These are phyloP conservation scores for Monosporascus sp. DNA, from an alignment of 2,329 filamentous ascomycete genomes.

Conservation along the genomic window DNA sequence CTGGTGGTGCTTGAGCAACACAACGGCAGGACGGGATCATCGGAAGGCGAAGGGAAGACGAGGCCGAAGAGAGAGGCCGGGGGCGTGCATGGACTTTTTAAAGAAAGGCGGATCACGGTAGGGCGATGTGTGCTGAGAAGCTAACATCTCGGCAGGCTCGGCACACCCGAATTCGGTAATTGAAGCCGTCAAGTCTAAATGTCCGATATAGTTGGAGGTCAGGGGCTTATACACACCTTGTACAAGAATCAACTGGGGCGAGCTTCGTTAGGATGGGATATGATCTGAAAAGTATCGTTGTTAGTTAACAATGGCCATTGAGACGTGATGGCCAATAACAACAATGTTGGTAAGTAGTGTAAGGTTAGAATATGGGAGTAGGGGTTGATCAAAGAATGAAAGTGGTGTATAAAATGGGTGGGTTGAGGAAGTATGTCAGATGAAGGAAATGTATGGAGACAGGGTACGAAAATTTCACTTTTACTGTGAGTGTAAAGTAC, in stretches of 20 bases:
- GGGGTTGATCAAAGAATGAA: neutral
- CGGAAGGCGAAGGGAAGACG: too few species aligned
- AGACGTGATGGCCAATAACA: neutral
- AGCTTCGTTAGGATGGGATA: slow-evolving; percentile 15
- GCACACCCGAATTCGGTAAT: neutral
- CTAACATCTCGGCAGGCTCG: neutral
- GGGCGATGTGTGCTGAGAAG: too few species aligned
- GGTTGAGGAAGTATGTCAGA: neutral
- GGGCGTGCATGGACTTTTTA: too few species aligned
- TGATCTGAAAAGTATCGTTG: slow-evolving; percentile 9
- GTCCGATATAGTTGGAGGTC: neutral
- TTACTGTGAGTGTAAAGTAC: neutral
- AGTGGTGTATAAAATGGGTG: neutral
- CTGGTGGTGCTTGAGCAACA: too few species aligned
- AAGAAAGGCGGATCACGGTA: too few species aligned
- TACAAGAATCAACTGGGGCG: slow-evolving; percentile 17
- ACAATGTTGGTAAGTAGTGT: neutral
- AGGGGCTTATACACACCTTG: slow-evolving; percentile 15
- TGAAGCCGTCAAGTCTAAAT: neutral
- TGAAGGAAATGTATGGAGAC: neutral
- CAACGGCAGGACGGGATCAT: too few species aligned
- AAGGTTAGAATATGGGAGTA: neutral
- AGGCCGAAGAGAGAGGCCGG: too few species aligned
- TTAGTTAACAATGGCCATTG: slow-evolving; percentile 1
- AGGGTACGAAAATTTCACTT: too few species aligned